Evolutionary conservation across 495 filamentous ascomycete species (phyloP).

Genomic region (Gamarada debralockiae): DNA sequence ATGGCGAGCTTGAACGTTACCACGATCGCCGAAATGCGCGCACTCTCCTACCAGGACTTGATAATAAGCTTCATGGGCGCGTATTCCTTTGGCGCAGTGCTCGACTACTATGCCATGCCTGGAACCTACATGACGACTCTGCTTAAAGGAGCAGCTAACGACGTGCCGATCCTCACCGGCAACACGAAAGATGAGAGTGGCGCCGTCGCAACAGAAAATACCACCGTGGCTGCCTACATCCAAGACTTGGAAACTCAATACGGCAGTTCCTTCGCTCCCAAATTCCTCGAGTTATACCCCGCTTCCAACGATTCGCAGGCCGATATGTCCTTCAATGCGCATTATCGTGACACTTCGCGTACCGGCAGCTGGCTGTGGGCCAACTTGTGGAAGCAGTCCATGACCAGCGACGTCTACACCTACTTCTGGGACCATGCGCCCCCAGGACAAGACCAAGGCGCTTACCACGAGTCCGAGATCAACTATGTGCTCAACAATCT

Average conservation of each 20-base stretch:
- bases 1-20: not conserved
- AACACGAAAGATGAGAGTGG: constrained; percentile 14
- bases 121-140: constrained; percentile 8
- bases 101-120: constrained; percentile 13
- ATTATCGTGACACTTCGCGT: constrained; percentile 5
- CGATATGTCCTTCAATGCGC: constrained; percentile 1
- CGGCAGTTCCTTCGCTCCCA: not conserved
- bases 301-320: constrained; percentile 5
- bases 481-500: constrained; percentile 18
- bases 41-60: not conserved
- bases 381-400: not conserved
- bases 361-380: not conserved
- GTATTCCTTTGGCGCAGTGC: constrained; percentile 2
- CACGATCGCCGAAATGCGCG: not conserved
- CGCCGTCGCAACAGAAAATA: not conserved
- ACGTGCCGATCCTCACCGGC: constrained; percentile 11
- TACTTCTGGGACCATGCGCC: constrained; percentile 17
- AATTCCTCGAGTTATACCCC: constrained; percentile 9
- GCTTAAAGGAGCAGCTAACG: not conserved
- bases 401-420: not conserved
- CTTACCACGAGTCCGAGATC: constrained; percentile 14
- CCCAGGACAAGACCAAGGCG: constrained; percentile 10
- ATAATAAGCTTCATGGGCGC: not conserved
- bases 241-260: constrained; percentile 2
- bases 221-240: constrained; percentile 5